Conservation (phyloP, 805 yeast species). For the Saccharomycopsis schoenii region DNA sequence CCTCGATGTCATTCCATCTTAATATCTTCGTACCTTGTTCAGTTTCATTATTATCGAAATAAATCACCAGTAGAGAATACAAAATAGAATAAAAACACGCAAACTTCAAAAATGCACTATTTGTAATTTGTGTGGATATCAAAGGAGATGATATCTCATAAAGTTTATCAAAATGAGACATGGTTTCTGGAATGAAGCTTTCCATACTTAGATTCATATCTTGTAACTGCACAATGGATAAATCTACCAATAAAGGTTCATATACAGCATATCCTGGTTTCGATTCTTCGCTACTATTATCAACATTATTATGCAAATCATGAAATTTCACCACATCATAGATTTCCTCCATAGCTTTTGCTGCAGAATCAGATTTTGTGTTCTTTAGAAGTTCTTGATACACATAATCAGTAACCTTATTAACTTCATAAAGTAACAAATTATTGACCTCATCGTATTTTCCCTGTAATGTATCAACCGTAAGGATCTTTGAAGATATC, state of each 20-base stretch:
- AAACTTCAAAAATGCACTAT: slow-evolving; percentile 39
- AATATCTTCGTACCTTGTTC: slow-evolving; percentile 25
- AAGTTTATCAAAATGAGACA: slow-evolving; percentile 46
- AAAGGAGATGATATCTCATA: slow-evolving; percentile 55
- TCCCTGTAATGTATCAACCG: slow-evolving; percentile 31
- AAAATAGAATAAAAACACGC: slow-evolving; percentile 32
- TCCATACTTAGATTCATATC: slow-evolving; percentile 38
- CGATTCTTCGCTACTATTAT: not conserved
- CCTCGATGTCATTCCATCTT: slow-evolving; percentile 48
- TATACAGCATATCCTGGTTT: slow-evolving; percentile 45
- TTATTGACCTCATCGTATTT: slow-evolving; percentile 30
- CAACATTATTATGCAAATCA: slow-evolving; percentile 18
- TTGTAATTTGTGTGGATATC: slow-evolving; percentile 45
- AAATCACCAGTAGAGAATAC: slow-evolving; percentile 26
- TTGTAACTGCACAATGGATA: not conserved
- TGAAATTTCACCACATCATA: slow-evolving; percentile 43
- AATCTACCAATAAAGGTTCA: slow-evolving; percentile 36
- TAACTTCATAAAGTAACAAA: slow-evolving; percentile 25
- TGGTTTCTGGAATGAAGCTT: slow-evolving; percentile 47
- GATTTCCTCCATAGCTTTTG: slow-evolving; percentile 62
- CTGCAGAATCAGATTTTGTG: slow-evolving; percentile 48
- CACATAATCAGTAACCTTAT: slow-evolving; percentile 36
- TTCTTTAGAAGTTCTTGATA: slow-evolving; percentile 38
- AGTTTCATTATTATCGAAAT: slow-evolving; percentile 24
- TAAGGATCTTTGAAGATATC: slow-evolving; percentile 43